Evolutionary conservation across 306 rosid species (phyloP).

Genomic region (Astragalus glycyphyllos): DNA sequence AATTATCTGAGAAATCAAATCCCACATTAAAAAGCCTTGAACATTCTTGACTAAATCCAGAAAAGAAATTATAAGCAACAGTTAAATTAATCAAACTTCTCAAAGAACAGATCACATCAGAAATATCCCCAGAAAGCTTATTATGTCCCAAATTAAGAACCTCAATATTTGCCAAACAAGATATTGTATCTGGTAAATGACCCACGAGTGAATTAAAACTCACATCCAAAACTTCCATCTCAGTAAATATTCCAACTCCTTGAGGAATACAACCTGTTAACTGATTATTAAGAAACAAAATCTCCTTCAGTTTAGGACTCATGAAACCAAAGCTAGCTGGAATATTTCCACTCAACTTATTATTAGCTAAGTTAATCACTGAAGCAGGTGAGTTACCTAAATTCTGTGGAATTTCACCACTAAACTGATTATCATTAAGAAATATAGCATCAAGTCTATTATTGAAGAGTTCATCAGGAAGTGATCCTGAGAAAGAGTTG

Average conservation of each 20-base stretch:
- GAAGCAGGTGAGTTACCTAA: slow-evolving; percentile 92
- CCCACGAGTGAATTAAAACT: slow-evolving; percentile 85
- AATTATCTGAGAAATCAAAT: slow-evolving; percentile 80
- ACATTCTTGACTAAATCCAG: slow-evolving; percentile 79
- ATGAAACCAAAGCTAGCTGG: slow-evolving; percentile 76
- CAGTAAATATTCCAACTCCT: slow-evolving; percentile 79
- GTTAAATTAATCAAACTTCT: slow-evolving; percentile 65
- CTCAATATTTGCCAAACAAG: slow-evolving; percentile 71
- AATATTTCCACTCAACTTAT: slow-evolving; percentile 67
- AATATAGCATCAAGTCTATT: slow-evolving; percentile 77
- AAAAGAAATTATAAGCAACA: slow-evolving; percentile 84
- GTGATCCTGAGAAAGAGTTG: slow-evolving; percentile 73
- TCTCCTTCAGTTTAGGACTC: slow-evolving; percentile 67
- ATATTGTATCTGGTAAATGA: slow-evolving; percentile 82
- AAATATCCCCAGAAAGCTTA: slow-evolving; percentile 80
- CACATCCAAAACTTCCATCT: slow-evolving; percentile 79
- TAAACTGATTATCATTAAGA: slow-evolving; percentile 80
- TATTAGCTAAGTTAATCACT: slow-evolving; percentile 83
- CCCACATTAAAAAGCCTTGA: slow-evolving; percentile 63
- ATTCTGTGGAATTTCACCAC: slow-evolving; percentile 76
- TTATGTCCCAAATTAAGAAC: slow-evolving; percentile 84
- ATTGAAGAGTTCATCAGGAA: slow-evolving; percentile 73
- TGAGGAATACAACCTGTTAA: slow-evolving; percentile 90
- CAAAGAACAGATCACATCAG: slow-evolving; percentile 73
- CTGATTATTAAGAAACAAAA: slow-evolving; percentile 74